Percentiles rank a stretch among this genome's conserved stretches.
Evolutionary conservation across 257 asterid genomes (phyloP).

Genomic region (Solanum bulbocastanum): DNA sequence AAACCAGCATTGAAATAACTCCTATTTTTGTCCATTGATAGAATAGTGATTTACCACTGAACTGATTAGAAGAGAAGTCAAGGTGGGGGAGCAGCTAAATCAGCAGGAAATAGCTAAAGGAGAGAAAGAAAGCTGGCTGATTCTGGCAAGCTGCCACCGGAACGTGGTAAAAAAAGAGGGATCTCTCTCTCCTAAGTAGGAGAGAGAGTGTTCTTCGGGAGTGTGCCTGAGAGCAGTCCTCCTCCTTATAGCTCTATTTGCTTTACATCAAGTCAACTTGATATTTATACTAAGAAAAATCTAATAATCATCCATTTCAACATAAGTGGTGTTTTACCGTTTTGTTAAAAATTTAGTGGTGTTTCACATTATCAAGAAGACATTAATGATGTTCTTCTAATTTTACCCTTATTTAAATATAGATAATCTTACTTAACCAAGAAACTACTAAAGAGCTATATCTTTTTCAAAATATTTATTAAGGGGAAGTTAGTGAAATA

Average conservation of each 20-base stretch:
- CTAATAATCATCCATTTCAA: neutral
- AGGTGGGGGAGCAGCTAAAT: neutral
- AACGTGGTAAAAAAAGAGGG: neutral
- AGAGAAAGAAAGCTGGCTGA: neutral
- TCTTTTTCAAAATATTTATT: neutral
- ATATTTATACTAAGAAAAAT: neutral
- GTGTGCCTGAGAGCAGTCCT: neutral
- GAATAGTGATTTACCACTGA: neutral
- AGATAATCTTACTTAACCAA: neutral
- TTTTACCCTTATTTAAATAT: neutral
- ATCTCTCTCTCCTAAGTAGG: neutral
- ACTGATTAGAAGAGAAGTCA: neutral
- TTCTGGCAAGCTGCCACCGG: neutral
- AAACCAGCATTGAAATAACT: neutral
- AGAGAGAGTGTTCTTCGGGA: neutral
- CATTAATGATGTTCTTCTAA: neutral
- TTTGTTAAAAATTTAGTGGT: neutral
- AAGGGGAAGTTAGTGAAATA: neutral
- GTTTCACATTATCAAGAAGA: neutral
- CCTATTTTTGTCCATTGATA: neutral
- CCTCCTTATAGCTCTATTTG: neutral
- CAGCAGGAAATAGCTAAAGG: neutral
- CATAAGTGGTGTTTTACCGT: neutral
- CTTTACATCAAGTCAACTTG: neutral
- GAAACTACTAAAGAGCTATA: neutral